Evolutionary conservation across 306 rosid genomes (phyloP), one percentile per base, ranked within the genome.

Genomic region (Oxytropis ochrocephala): DNA sequence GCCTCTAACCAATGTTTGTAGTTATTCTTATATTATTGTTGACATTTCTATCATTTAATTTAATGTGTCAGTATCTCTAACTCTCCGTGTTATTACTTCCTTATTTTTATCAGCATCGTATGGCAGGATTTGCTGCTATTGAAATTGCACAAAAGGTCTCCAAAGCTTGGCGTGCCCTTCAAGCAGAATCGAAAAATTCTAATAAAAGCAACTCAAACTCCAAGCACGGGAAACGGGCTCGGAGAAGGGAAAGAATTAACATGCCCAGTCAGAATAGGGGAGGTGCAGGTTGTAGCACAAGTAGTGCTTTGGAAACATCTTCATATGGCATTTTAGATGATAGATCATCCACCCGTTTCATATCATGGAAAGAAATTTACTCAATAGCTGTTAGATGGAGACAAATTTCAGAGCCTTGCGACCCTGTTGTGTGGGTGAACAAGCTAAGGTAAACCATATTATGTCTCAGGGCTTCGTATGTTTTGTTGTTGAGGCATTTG

Each of bases 101-200:
- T 36, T 67, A 70, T 87, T 41, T 86, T 41, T 86, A 69, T 75
- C 94, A 94, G 98, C 96, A 94, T 51, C 98, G 98, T 16, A 94
- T 94, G 98, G 96, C 95, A 62, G 98, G 98, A 72, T 81, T 90
- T 80, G 98, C 98, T 66, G 91, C 83, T 57, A 88, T 94, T 81
- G 98, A 94, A 85, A 84, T 94, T 78, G 97, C 98, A 24, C 98
- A 94, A 67, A 94, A 79, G 89, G 88, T 90, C 80, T 90, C 97
- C 58, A 94, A 84, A 85, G 95, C 86, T 75, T 90, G 97, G 97
- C 96, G 97, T 69, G 83, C 87, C 69, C 41, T 91, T 72, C 97
- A 81, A 73, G 71, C 70, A 0, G 95, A 91, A 80, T 86, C 89
- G 97, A 90, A 84, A 81, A 69, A 74, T 79, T 81, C 96, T 50